Evolutionary conservation across 2,329 filamentous ascomycete genomes (phyloP).

Genomic region (Ustulina deusta): DNA sequence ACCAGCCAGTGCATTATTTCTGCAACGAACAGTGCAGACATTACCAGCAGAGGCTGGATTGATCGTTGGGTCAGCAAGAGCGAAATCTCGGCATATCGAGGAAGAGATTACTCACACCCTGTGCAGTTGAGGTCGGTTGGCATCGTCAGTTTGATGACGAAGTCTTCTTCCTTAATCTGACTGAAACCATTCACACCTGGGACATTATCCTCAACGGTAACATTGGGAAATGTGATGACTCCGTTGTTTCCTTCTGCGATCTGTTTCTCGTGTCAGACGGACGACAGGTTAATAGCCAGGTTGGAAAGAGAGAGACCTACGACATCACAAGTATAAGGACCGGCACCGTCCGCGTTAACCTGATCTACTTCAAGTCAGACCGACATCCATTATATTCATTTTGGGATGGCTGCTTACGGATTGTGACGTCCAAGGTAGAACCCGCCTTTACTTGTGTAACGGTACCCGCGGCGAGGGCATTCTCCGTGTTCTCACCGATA

Average conservation of each 20-base stretch:
- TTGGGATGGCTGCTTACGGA: conserved; percentile 48
- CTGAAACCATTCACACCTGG: conserved; percentile 69
- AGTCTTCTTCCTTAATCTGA: conserved; percentile 66
- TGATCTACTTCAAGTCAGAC: conserved; percentile 54
- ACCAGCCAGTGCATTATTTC: conserved; percentile 68
- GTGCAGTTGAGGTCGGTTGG: conserved; percentile 62
- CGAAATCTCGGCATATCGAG: background rate
- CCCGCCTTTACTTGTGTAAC: conserved; percentile 65
- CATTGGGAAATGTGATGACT: conserved; percentile 59
- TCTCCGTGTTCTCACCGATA: conserved; percentile 67
- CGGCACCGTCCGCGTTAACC: conserved; percentile 66
- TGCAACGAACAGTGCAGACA: conserved; percentile 69
- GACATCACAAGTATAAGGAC: conserved; percentile 65
- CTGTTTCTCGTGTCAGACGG: conserved; percentile 15
- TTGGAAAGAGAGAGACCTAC: conserved; percentile 10
- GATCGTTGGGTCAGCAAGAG: background rate
- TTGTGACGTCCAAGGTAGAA: conserved; percentile 58
- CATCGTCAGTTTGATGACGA: conserved; percentile 67
- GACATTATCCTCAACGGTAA: conserved; percentile 69
- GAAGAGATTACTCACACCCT: conserved; percentile 58
- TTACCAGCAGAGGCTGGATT: conserved; percentile 66
- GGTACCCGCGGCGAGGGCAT: conserved; percentile 58
- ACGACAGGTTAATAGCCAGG: conserved; percentile 47
- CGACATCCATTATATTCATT: background rate
- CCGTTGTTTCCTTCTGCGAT: conserved; percentile 48